phyloP scores from a whole-genome alignment of 768 basidiomycete species.

The Mycena metata region DNA sequence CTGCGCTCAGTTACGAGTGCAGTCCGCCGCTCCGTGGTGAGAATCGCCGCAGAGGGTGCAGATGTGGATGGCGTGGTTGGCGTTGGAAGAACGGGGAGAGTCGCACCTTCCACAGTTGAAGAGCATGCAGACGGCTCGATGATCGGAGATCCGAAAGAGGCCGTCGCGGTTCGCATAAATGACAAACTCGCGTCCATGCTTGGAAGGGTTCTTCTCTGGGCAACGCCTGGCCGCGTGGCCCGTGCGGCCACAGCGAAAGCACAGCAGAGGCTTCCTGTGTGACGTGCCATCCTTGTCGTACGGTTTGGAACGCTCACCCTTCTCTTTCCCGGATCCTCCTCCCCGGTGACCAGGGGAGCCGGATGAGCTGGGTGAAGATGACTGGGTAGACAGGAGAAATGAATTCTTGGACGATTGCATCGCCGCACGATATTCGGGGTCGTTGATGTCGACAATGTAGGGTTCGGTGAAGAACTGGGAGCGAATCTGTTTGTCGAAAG shows the following conservation, averaged over 20 bases:
- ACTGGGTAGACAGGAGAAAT: no score
- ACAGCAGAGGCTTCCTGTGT: background rate
- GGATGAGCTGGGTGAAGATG: no score
- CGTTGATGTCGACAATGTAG: no score
- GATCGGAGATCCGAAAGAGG: slow-evolving; percentile 22
- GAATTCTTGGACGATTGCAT: no score
- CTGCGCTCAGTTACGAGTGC: slow-evolving; percentile 28
- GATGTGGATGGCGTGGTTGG: no score
- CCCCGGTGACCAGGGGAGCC: no score
- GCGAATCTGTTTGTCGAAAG: no score
- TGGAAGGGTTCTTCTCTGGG: slow-evolving; percentile 3
- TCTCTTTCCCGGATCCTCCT: no score
- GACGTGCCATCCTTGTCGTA: no score
- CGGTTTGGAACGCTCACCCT: no score
- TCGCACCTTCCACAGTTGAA: slow-evolving; percentile 13
- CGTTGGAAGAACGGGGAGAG: background rate
- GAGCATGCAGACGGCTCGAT: slow-evolving; percentile 10
- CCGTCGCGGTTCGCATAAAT: slow-evolving; percentile 12
- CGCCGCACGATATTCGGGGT: no score
- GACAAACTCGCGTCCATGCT: slow-evolving; percentile 18
- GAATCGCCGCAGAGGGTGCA: slow-evolving; percentile 22
- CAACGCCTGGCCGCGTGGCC: slow-evolving; percentile 8
- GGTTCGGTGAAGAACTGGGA: no score
- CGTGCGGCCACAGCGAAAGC: slow-evolving; percentile 20
- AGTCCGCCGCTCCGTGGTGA: slow-evolving; percentile 25